A percentile compares a stretch with the other conserved stretches of the same genome.
phyloP scores from a whole-genome alignment of 768 basidiomycete species.

The Trametes meyenii region DNA sequence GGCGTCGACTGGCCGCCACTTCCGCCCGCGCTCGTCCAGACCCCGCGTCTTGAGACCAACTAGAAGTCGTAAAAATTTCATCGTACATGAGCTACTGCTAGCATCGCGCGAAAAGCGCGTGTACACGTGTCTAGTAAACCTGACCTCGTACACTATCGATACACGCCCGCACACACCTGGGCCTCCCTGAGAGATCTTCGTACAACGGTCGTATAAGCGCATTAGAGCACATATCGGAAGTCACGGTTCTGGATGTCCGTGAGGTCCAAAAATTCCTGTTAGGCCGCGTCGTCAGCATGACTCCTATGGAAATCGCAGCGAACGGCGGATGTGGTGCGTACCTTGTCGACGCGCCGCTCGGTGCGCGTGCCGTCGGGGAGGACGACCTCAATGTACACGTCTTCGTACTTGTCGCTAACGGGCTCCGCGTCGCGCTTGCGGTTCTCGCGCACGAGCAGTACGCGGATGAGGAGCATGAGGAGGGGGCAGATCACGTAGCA shows the following conservation, averaged over 20 bases:
- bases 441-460: slow-evolving; percentile 61
- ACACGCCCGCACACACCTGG: background rate
- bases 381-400: slow-evolving; percentile 59
- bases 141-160: background rate
- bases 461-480: slow-evolving; percentile 53
- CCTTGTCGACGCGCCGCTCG: slow-evolving; percentile 69
- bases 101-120: too few relatives aligned
- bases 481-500: slow-evolving; percentile 60
- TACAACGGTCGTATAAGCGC: slow-evolving; percentile 42
- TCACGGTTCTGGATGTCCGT: slow-evolving; percentile 74
- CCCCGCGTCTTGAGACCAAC: too few relatives aligned
- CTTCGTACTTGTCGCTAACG: slow-evolving; percentile 54
- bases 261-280: slow-evolving; percentile 70
- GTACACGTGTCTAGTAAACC: too few relatives aligned
- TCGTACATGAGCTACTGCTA: too few relatives aligned
- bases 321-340: slow-evolving; percentile 29
- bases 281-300: background rate
- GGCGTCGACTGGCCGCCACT: too few relatives aligned
- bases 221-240: slow-evolving; percentile 68
- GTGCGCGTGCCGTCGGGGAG: slow-evolving; percentile 54
- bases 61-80: too few relatives aligned
- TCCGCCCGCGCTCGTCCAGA: too few relatives aligned
- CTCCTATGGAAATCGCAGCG: background rate
- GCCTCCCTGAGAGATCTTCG: too few relatives aligned
- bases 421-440: slow-evolving; percentile 61